Base-by-base conservation (phyloP, 2,329 filamentous ascomycete species). In the Colletotrichum sp. region DNA sequence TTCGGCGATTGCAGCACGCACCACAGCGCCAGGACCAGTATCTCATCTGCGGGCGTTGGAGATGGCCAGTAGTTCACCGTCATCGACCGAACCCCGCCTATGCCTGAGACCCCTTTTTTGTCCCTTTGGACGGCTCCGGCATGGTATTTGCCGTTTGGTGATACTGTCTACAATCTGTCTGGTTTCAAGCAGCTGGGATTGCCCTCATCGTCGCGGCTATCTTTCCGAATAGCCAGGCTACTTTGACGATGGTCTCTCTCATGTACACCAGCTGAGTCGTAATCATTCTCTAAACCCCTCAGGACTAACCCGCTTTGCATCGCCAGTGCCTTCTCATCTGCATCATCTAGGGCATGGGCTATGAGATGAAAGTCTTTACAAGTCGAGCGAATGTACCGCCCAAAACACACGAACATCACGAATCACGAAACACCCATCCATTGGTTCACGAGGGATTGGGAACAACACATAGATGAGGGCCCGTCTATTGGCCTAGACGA, bases 391-490 rank as follows among this genome's bases (percentile, higher is more conserved):
- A 49, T 49, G 44, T 49, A 49, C n/a, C n/a, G 44, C 44, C 10
- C 0, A 21, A 49, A 49, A 49, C 44, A 49, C 10, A 21, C 44
- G n/a, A 49, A 0, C n/a, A 49, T 21, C n/a, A 44, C 39, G 39
- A n/a, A 44, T 44, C 39, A 49, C 44, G 44, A 21, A 49, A 49
- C n/a, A 4, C 6, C n/a, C 1, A 1, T 21, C 18, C 2, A 21
- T 21, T 49, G 6, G 18, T 13, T 1, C 1, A 13, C n/a, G 7
- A 0, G 39, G 6, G 2, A 13, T 49, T 21, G n/a, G n/a, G 6
- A 21, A 49, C n/a, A 49, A 7, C 5, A 26, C 26, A 26, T 26
- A 26, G 24, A 26, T 26, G 24, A 26, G 5, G 26, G 5, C 26
- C 44, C 6, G 0, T 21, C 3, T 2, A 49, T 49, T 21, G 44